A percentile compares a stretch with the other conserved stretches of the same genome.
Evolutionary conservation across 805 yeast species (phyloP).

Genomic region (Spathaspora passalidarum): DNA sequence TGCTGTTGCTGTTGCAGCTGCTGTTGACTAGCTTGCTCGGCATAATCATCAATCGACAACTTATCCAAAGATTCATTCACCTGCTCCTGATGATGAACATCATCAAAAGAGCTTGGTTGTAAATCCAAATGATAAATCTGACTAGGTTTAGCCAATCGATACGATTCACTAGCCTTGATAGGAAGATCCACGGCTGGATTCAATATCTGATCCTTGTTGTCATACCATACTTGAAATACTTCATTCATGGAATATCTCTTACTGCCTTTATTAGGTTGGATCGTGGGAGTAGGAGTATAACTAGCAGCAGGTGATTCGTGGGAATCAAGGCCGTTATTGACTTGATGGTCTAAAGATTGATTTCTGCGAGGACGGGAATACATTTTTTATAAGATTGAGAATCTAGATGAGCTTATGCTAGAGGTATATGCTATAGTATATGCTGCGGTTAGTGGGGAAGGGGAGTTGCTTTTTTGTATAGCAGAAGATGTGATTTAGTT

Average conservation of each 20-base stretch:
- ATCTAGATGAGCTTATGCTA: neutral
- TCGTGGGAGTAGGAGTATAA: slow-evolving; percentile 8
- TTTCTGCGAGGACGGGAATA: slow-evolving; percentile 8
- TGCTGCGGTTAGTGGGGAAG: neutral
- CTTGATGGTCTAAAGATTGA: slow-evolving; percentile 1
- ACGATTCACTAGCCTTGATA: slow-evolving; percentile 20
- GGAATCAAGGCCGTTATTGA: neutral
- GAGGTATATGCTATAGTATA: too few species aligned
- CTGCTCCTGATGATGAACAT: neutral
- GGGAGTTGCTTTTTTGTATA: neutral
- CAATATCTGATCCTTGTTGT: slow-evolving; percentile 25
- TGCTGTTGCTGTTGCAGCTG: neutral
- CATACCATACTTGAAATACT: slow-evolving; percentile 51
- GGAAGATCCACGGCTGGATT: slow-evolving; percentile 10
- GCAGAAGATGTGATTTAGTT: too few species aligned
- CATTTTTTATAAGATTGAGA: neutral
- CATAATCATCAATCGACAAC: slow-evolving; percentile 7
- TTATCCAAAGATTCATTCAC: slow-evolving; percentile 8
- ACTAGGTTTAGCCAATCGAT: slow-evolving; percentile 27
- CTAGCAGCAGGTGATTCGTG: slow-evolving; percentile 1
- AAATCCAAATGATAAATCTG: slow-evolving; percentile 38
- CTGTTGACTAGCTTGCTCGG: neutral
- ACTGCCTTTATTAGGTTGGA: slow-evolving; percentile 41
- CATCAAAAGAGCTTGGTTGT: slow-evolving; percentile 10
- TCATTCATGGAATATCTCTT: slow-evolving; percentile 49